Percentiles rank a stretch among this genome's conserved stretches.
phyloP scores from a whole-genome alignment of 805 yeast genomes.

The Allodekkera sacchari region DNA sequence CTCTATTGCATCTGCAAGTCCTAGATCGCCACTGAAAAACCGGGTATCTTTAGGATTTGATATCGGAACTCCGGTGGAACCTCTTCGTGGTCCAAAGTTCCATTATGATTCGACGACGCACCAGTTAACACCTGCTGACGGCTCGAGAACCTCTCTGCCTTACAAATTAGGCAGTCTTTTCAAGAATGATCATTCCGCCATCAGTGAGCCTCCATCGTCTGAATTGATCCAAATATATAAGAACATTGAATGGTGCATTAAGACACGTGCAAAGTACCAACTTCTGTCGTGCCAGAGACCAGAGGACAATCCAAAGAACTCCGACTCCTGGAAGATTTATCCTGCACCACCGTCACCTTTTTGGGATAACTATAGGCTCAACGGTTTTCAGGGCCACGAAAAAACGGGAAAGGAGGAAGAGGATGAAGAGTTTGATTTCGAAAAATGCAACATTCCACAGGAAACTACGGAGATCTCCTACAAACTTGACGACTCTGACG shows the following conservation, averaged over 20 bases:
- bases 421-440: conserved; percentile 43
- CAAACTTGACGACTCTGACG: conserved; percentile 52
- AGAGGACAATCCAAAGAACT: conserved; percentile 78
- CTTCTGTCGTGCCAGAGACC: conserved; percentile 63
- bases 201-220: conserved; percentile 54
- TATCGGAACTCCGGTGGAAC: too few relatives aligned
- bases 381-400: too few relatives aligned
- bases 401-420: not conserved
- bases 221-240: conserved; percentile 58
- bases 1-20: conserved; percentile 27
- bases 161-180: conserved; percentile 38
- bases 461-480: conserved; percentile 32
- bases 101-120: conserved; percentile 15
- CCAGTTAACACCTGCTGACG: conserved; percentile 4
- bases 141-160: not conserved
- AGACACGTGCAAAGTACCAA: conserved; percentile 71
- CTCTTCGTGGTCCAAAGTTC: too few relatives aligned
- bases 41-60: too few relatives aligned
- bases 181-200: conserved; percentile 38
- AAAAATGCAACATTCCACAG: conserved; percentile 48
- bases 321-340: conserved; percentile 64
- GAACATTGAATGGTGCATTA: conserved; percentile 59
- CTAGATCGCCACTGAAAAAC: too few relatives aligned
- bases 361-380: conserved; percentile 33
- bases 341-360: conserved; percentile 94